phyloP scores from a whole-genome alignment of 352 stramenopile genomes.

The Globisporangium nunn region DNA sequence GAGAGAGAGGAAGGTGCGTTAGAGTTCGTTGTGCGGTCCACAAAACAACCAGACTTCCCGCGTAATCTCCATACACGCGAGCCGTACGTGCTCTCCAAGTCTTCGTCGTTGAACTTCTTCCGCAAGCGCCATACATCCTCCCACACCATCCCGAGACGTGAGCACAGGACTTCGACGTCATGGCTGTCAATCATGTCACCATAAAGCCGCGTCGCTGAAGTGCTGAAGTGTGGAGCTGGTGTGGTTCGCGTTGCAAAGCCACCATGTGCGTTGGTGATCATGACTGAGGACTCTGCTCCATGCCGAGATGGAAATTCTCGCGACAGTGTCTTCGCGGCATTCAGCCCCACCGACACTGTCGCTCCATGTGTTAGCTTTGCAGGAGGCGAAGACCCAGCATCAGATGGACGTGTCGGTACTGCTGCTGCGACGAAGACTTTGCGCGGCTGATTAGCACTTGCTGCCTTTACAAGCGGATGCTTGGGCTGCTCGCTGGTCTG shows the following conservation, averaged over 20 bases:
- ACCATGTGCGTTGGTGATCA: neutral
- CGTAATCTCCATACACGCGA: neutral
- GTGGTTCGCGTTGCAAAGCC: too few relatives aligned
- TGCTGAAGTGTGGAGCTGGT: constrained; percentile 3
- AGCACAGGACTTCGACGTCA: constrained; percentile 25
- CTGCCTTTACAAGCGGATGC: neutral
- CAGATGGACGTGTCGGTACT: neutral
- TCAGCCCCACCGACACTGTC: neutral
- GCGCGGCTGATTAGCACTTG: neutral
- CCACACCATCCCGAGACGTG: constrained; percentile 22
- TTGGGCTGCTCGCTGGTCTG: constrained; percentile 1
- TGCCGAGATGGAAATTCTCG: neutral
- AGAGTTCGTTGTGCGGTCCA: neutral
- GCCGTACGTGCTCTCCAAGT: constrained; percentile 26
- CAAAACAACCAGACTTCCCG: neutral
- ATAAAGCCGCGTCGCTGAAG: constrained; percentile 6
- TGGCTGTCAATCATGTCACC: constrained; percentile 19
- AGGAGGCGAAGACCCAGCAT: neutral
- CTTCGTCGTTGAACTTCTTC: constrained; percentile 33
- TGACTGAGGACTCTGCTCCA: neutral
- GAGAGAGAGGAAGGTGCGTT: neutral
- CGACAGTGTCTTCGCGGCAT: neutral
- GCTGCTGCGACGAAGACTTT: constrained; percentile 4
- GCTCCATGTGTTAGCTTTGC: constrained; percentile 2
- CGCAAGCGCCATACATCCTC: constrained; percentile 26